Evolutionary conservation across 352 stramenopile species (phyloP).

Genomic region (Globisporangium lucens): DNA sequence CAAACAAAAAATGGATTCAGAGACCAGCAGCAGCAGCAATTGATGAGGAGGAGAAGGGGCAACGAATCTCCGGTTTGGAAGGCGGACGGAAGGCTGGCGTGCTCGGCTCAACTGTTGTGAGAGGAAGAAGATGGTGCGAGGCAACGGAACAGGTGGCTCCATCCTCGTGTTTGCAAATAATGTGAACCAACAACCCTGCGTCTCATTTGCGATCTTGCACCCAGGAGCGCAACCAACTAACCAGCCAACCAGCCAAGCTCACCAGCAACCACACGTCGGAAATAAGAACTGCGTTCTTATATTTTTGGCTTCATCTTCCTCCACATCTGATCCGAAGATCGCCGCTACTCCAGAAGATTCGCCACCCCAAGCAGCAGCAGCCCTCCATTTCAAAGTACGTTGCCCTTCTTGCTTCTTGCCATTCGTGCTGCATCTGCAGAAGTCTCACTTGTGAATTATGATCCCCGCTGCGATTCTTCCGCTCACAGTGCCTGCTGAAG

Average conservation of each 20-base stretch:
- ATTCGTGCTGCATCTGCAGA: neutral
- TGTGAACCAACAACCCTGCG: neutral
- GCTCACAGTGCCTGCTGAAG: constrained; percentile 16
- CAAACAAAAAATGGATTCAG: constrained; percentile 8
- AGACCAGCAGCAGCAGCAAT: neutral
- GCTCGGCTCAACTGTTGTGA: no score
- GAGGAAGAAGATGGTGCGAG: neutral
- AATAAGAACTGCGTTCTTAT: neutral
- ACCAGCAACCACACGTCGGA: neutral
- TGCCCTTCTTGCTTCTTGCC: neutral
- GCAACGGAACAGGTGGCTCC: neutral
- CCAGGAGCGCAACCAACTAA: constrained; percentile 5
- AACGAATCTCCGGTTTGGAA: constrained; percentile 14
- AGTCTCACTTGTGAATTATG: constrained; percentile 21
- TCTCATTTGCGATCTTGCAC: constrained; percentile 15
- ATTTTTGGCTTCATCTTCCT: constrained; percentile 4
- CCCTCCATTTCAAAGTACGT: neutral
- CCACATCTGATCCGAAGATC: constrained; percentile 7
- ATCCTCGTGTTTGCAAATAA: neutral
- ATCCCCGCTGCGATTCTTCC: constrained; percentile 15
- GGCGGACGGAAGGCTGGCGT: neutral
- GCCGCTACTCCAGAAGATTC: constrained; percentile 8
- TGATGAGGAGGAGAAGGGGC: neutral
- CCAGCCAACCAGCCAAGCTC: constrained; percentile 2
- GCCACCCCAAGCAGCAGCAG: neutral